Conservation (phyloP, 768 basidiomycete genomes). For the Paxillus ammoniavirescens region DNA sequence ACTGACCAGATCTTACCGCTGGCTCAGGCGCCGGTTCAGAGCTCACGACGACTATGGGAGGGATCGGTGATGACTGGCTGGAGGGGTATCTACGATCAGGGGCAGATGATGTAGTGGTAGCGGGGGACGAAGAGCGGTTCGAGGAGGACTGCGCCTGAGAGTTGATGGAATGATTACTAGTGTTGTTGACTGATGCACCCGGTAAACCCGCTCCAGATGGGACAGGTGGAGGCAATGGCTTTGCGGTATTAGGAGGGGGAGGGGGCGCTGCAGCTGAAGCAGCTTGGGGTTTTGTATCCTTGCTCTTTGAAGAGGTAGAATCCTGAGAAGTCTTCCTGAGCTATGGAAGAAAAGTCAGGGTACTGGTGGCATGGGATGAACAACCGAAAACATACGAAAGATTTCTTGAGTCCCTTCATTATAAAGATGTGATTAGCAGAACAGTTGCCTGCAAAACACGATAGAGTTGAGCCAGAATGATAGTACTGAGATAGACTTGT, state of each 20-base stretch:
- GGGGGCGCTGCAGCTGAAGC: slow-evolving; percentile 44
- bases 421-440: slow-evolving; percentile 12
- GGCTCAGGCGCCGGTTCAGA: slow-evolving; percentile 58
- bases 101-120: slow-evolving; percentile 36
- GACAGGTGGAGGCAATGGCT: slow-evolving; percentile 59
- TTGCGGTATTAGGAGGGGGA: slow-evolving; percentile 61
- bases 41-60: slow-evolving; percentile 86
- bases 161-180: slow-evolving; percentile 38
- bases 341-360: slow-evolving; percentile 37
- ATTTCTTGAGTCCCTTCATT: slow-evolving; percentile 89
- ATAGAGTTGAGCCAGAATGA: slow-evolving; percentile 7
- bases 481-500: slow-evolving; percentile 5
- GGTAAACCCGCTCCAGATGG: slow-evolving; percentile 37
- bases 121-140: slow-evolving; percentile 43
- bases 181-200: slow-evolving; percentile 34
- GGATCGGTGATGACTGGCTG: slow-evolving; percentile 50
- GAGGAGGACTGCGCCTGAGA: slow-evolving; percentile 40
- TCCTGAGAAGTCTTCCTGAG: slow-evolving; percentile 72
- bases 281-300: slow-evolving; percentile 55
- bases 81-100: slow-evolving; percentile 59
- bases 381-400: slow-evolving; percentile 50
- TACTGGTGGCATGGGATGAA: slow-evolving; percentile 15
- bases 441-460: slow-evolving; percentile 12
- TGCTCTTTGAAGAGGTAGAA: slow-evolving; percentile 61
- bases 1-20: slow-evolving; percentile 40